These are phyloP conservation scores for Aspergillus fumigatiaffinis DNA, from an alignment of 2,329 filamentous ascomycete species.

Conservation along the genomic window DNA sequence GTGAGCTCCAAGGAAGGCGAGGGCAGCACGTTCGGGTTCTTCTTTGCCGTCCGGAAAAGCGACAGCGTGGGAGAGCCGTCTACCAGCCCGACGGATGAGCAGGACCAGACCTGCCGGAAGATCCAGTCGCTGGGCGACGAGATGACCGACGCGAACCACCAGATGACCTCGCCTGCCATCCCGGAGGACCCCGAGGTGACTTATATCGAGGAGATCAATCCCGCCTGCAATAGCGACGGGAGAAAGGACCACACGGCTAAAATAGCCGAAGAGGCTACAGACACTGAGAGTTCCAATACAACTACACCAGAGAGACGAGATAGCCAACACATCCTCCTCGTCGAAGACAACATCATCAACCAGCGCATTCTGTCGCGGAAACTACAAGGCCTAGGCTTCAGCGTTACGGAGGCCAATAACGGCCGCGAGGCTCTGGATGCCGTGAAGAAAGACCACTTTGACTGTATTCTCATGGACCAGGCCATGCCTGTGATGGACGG, in stretches of 20 bases:
- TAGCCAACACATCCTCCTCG: conserved; percentile 31
- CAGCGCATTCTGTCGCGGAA: conserved; percentile 37
- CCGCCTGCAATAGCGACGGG: conserved; percentile 2
- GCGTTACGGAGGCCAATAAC: conserved; percentile 34
- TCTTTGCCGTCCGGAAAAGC: conserved; percentile 46
- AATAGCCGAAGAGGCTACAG: conserved; percentile 4
- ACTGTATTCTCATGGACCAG: conserved; percentile 73
- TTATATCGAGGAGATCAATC: conserved; percentile 7
- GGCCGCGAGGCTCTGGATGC: conserved; percentile 43
- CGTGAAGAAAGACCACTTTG: conserved; percentile 39
- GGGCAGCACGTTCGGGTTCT: conserved; percentile 58
- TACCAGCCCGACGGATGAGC: neutral
- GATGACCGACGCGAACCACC: conserved; percentile 10
- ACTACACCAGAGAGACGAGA: neutral
- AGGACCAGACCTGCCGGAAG: conserved; percentile 15
- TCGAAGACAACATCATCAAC: conserved; percentile 46
- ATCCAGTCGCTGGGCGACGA: conserved; percentile 19
- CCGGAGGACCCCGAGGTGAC: conserved; percentile 11
- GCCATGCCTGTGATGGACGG: conserved; percentile 86
- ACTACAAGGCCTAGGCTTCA: conserved; percentile 33
- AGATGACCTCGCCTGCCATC: conserved; percentile 11
- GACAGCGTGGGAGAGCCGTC: neutral
- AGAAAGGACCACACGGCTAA: conserved; percentile 8
- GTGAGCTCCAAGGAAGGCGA: conserved; percentile 56
- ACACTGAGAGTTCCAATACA: neutral